Percentiles rank a stretch among this genome's conserved stretches.
Conservation (phyloP, 306 rosid genomes). For the Oxytropis ochrocephala region DNA sequence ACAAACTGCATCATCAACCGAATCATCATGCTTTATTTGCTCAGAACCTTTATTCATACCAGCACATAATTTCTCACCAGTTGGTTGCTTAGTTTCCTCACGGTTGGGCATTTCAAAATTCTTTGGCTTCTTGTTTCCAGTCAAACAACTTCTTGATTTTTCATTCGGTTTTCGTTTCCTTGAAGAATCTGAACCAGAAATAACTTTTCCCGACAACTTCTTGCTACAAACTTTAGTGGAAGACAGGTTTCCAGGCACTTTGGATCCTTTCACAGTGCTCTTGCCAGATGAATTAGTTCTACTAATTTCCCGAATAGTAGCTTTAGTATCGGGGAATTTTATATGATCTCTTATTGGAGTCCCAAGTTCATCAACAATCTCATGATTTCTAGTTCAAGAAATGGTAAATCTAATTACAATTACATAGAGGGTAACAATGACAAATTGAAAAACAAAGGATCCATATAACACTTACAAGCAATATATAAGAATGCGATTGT, state of each 20-base stretch:
- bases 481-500: constrained; percentile 72
- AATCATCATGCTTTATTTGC: constrained; percentile 27
- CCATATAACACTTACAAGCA: constrained; percentile 64
- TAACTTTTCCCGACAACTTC: background rate
- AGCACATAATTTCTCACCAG: background rate
- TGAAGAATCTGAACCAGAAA: no score
- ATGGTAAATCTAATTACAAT: background rate
- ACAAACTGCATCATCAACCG: constrained; percentile 25
- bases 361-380: constrained; percentile 50
- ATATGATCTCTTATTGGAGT: constrained; percentile 73
- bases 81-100: constrained; percentile 2
- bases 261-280: constrained; percentile 23
- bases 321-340: constrained; percentile 46
- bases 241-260: constrained; percentile 28
- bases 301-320: constrained; percentile 19
- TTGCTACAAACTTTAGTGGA: constrained; percentile 23
- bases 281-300: constrained; percentile 18
- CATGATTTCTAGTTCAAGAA: constrained; percentile 57
- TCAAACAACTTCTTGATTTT: no score
- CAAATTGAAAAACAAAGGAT: constrained; percentile 11
- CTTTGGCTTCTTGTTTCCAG: background rate
- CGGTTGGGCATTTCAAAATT: constrained; percentile 19
- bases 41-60: constrained; percentile 16
- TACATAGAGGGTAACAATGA: constrained; percentile 12
- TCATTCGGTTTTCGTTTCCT: no score